Conservation (phyloP, 1,284 basidiomycete species). For the Irpex lacteus region DNA sequence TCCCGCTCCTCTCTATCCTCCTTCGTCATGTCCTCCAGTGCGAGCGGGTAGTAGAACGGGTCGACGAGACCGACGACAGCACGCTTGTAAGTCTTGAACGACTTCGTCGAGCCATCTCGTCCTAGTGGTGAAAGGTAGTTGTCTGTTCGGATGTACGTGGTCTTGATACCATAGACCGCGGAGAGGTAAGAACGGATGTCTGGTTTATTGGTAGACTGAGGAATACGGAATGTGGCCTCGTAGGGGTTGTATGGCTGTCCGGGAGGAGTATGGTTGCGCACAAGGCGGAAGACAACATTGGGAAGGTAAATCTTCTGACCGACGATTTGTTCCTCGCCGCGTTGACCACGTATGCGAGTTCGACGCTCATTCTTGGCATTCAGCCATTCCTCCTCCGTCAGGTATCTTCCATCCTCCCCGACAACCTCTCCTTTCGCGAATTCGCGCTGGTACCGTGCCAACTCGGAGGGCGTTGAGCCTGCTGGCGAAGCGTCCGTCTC, state of each 20-base stretch:
- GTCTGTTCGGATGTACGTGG: slow-evolving; percentile 92
- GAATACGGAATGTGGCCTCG: slow-evolving; percentile 91
- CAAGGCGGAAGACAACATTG: slow-evolving; percentile 80
- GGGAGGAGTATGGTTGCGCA: slow-evolving; percentile 78
- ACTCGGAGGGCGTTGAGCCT: slow-evolving; percentile 62
- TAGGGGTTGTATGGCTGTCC: slow-evolving; percentile 90
- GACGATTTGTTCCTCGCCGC: slow-evolving; percentile 50
- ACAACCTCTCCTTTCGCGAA: slow-evolving; percentile 51
- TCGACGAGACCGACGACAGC: slow-evolving; percentile 86
- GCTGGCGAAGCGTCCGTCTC: slow-evolving; percentile 48
- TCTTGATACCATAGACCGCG: slow-evolving; percentile 82
- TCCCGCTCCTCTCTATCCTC: slow-evolving; percentile 52
- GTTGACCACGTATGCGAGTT: slow-evolving; percentile 64
- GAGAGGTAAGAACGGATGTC: slow-evolving; percentile 86
- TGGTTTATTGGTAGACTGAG: slow-evolving; percentile 85
- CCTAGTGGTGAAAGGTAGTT: slow-evolving; percentile 67
- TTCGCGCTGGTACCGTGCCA: slow-evolving; percentile 54
- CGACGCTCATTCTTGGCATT: slow-evolving; percentile 52
- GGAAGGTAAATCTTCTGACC: slow-evolving; percentile 88
- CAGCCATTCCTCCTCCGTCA: slow-evolving; percentile 57
- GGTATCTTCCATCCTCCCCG: slow-evolving; percentile 34
- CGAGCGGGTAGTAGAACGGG: slow-evolving; percentile 88
- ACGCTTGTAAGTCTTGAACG: slow-evolving; percentile 75
- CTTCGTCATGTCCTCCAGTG: slow-evolving; percentile 70
- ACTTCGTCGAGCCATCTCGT: slow-evolving; percentile 20